Base-by-base conservation (phyloP, 345 rosid genomes). In the Gossypium arboreum region DNA sequence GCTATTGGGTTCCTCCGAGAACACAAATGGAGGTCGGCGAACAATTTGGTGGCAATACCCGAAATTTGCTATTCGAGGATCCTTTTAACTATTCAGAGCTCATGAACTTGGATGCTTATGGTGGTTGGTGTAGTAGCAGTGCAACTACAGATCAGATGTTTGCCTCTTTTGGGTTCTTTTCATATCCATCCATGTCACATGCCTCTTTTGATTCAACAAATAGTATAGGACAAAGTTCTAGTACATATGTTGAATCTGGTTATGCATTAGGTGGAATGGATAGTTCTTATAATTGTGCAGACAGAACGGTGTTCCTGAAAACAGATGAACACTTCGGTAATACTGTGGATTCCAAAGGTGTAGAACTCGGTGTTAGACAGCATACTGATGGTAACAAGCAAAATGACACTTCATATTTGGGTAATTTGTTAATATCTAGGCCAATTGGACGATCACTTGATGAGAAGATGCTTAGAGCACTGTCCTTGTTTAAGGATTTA, bases 391-490 rank as follows among this genome's bases (percentile, higher is more conserved):
- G 73, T 69, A 56, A 68, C 69, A 79, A 24, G 48, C 86, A 79
- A 71, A 77, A 34, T 11, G 45, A 71, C 51, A 22, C 71, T 65
- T 74, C 86, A 2, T 79, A 77, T 50, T 60, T 27, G 10, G 73
- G 69, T 1, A 74, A 79, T 56, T 62, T 22, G 77, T 58, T 76
- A 67, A 43, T 90, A 76, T 63, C 88, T 67, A 83, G 82, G 83
- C 83, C 91, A 25, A 4, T 90, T 59, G 75, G 78, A 9, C 16
- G 25, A 18, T 86, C 95, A 48, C 85, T 94, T 68, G 92, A 89
- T 76, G 98, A 94, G 81, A 92, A 76, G 91, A 91, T 92, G 97
- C 84, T 90, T 45, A 88, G 75, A 81, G 98, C 92, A 2, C 80
- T 94, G 68, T 85, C 95, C 27, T 58, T 90, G 64, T 87, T 92